These are phyloP conservation scores for Clonostachys solani DNA, from an alignment of 2,329 filamentous ascomycete species.

Conservation along the genomic window DNA sequence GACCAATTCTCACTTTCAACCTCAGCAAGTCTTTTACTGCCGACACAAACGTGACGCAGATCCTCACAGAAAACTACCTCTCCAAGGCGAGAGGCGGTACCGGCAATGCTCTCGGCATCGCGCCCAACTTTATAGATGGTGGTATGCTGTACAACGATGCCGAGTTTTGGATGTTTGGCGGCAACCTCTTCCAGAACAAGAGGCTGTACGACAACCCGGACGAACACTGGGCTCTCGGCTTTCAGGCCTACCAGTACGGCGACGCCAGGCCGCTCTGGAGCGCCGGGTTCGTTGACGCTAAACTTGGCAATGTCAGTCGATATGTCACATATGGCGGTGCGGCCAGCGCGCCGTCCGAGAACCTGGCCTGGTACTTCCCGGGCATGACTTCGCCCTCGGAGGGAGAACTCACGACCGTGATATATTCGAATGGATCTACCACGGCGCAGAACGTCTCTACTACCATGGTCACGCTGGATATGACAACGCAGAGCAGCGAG, in stretches of 20 bases:
- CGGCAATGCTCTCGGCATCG: constrained; percentile 46
- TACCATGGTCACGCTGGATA: constrained; percentile 57
- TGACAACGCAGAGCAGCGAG: constrained; percentile 42
- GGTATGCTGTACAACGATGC: constrained; percentile 61
- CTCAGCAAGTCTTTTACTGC: constrained; percentile 52
- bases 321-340: constrained; percentile 63
- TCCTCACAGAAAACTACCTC: constrained; percentile 38
- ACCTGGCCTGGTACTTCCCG: constrained; percentile 68
- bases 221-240: constrained; percentile 40
- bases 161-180: constrained; percentile 62
- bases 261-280: constrained; percentile 32
- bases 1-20: constrained; percentile 52
- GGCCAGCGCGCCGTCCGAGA: constrained; percentile 63
- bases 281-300: constrained; percentile 32
- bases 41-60: constrained; percentile 42
- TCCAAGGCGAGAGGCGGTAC: constrained; percentile 40
- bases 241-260: constrained; percentile 50
- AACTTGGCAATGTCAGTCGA: constrained; percentile 46
- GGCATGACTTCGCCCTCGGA: constrained; percentile 49
- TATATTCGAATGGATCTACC: constrained; percentile 25
- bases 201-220: constrained; percentile 28
- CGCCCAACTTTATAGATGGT: constrained; percentile 57
- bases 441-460: constrained; percentile 36
- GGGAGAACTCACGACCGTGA: constrained; percentile 40
- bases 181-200: constrained; percentile 32